Percentiles rank a stretch among this genome's conserved stretches.
Evolutionary conservation across 2,329 filamentous ascomycete species (phyloP).

Genomic region (Xylariales sp.): DNA sequence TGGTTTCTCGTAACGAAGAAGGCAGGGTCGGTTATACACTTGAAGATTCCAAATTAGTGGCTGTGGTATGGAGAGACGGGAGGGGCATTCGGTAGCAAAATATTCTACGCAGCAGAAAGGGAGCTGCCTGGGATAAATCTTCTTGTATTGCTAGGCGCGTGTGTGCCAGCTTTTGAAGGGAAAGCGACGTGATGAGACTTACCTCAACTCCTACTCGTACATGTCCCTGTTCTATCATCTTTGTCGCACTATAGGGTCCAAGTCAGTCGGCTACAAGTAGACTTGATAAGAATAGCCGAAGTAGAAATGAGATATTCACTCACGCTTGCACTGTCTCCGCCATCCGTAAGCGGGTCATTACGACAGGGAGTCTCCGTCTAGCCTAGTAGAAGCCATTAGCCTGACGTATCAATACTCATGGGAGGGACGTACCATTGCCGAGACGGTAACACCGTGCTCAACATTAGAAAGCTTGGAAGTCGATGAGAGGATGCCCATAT

Average conservation of each 20-base stretch:
- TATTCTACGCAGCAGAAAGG: neutral
- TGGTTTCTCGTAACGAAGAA: constrained; percentile 89
- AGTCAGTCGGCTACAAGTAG: constrained; percentile 9
- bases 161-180: too few species aligned
- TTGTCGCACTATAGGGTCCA: constrained; percentile 64
- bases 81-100: neutral
- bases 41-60: constrained; percentile 6
- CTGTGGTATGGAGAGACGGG: neutral
- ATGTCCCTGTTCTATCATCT: constrained; percentile 93
- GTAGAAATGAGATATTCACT: neutral
- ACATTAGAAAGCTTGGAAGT: constrained; percentile 84
- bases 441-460: constrained; percentile 85
- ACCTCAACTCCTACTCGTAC: constrained; percentile 92
- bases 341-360: constrained; percentile 91
- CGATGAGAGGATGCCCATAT: constrained; percentile 86
- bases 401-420: neutral
- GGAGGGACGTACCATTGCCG: constrained; percentile 68
- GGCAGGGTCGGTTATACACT: constrained; percentile 80
- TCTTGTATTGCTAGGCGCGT: too few species aligned
- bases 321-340: constrained; percentile 84
- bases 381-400: constrained; percentile 57
- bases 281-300: neutral
- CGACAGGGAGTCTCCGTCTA: constrained; percentile 82
- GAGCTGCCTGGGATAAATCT: too few species aligned
- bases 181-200: neutral